A percentile compares a stretch with the other conserved stretches of the same genome.
These are phyloP conservation scores for Suhomyces canberraensis DNA, from an alignment of 805 yeast species.

Conservation along the genomic window DNA sequence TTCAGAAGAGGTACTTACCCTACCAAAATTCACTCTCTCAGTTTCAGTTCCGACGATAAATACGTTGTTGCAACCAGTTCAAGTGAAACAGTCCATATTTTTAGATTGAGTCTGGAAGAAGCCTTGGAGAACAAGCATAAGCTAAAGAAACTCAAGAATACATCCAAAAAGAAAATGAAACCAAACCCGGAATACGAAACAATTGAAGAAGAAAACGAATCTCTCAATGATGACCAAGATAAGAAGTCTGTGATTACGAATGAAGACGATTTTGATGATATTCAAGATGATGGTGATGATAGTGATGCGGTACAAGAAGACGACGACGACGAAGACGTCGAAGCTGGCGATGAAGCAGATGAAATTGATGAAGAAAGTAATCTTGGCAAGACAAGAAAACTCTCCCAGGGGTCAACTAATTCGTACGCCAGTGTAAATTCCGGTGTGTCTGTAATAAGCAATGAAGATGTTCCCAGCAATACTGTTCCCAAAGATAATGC, in stretches of 20 bases:
- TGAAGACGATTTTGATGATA: conserved; percentile 14
- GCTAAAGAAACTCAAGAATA: conserved; percentile 18
- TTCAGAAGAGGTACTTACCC: conserved; percentile 86
- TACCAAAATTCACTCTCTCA: conserved; percentile 71
- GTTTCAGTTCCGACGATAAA: conserved; percentile 67
- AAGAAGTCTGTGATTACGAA: conserved; percentile 2
- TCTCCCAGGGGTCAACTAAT: conserved; percentile 37
- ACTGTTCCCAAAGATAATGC: conserved; percentile 1
- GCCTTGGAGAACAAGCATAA: conserved; percentile 37
- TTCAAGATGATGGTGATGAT: conserved; percentile 14
- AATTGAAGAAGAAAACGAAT: conserved; percentile 26
- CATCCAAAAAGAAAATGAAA: conserved; percentile 8
- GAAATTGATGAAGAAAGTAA: conserved; percentile 21
- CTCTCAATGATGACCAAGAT: conserved; percentile 12
- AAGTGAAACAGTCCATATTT: conserved; percentile 90
- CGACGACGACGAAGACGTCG: conserved; percentile 22
- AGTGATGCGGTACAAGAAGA: conserved; percentile 14
- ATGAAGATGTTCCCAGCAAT: conserved; percentile 10
- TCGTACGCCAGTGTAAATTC: conserved; percentile 32
- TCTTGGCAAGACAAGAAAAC: conserved; percentile 29
- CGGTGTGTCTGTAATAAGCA: conserved; percentile 19
- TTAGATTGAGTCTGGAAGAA: conserved; percentile 61
- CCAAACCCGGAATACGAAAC: conserved; percentile 19
- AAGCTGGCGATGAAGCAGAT: conserved; percentile 25
- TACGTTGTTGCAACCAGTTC: conserved; percentile 82